A percentile compares a stretch with the other conserved stretches of the same genome.
Conservation (phyloP, 768 basidiomycete species). For the Tricholoma bakamatsutake region DNA sequence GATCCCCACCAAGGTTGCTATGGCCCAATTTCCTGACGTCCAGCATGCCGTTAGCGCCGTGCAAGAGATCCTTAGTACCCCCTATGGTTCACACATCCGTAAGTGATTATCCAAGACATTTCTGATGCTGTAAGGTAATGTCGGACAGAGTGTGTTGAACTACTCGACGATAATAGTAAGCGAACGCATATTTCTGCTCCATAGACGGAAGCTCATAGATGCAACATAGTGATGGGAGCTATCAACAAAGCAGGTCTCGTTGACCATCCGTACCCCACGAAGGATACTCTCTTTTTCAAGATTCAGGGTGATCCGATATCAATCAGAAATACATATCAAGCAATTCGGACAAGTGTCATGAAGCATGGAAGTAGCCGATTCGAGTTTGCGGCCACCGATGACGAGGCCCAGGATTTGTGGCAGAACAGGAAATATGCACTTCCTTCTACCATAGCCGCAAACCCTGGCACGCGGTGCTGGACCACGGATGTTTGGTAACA, state of each 20-base stretch:
- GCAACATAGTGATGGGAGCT: conserved; percentile 64
- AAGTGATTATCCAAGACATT: conserved; percentile 21
- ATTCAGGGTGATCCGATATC: conserved; percentile 70
- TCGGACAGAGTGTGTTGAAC: conserved; percentile 74
- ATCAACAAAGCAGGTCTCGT: conserved; percentile 64
- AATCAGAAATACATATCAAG: conserved; percentile 51
- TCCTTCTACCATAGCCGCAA: conserved; percentile 58
- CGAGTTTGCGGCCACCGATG: conserved; percentile 65
- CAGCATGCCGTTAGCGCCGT: conserved; percentile 75
- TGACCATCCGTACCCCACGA: conserved; percentile 55
- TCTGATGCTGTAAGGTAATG: not conserved
- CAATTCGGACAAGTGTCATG: conserved; percentile 55
- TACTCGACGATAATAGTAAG: conserved; percentile 72
- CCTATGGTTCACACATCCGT: conserved; percentile 72
- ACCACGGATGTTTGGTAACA: conserved; percentile 85
- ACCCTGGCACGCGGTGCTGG: conserved; percentile 68
- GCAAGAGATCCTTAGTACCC: conserved; percentile 67
- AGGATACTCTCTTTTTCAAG: conserved; percentile 88
- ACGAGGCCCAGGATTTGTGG: conserved; percentile 77
- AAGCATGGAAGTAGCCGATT: conserved; percentile 66
- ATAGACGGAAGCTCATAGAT: not conserved
- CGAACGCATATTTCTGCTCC: not conserved
- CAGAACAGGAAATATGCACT: conserved; percentile 82
- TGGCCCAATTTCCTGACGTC: conserved; percentile 82
- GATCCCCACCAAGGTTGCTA: conserved; percentile 79